Evolutionary conservation across 106 monocot genomes (phyloP).

Genomic region (Dendrobium nobile): DNA sequence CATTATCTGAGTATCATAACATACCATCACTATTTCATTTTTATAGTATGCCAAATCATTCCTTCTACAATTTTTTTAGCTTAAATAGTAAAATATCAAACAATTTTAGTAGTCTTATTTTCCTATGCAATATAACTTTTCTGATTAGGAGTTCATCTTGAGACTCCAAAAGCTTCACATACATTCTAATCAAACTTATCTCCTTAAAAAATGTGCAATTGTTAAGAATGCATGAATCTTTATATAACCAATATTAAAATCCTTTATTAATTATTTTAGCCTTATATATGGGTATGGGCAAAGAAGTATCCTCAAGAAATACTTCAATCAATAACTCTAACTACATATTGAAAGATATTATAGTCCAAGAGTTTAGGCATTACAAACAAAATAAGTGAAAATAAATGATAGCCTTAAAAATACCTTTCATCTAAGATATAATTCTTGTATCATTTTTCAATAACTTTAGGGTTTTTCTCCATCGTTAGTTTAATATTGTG

Average conservation of each 20-base stretch:
- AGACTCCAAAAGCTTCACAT: neutral
- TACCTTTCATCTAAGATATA: too few relatives aligned
- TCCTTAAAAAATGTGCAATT: neutral
- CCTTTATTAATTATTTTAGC: neutral
- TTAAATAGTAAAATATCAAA: constrained; percentile 1
- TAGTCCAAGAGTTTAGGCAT: too few relatives aligned
- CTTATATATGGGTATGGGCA: neutral
- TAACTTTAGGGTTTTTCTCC: too few relatives aligned
- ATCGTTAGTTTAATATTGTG: too few relatives aligned
- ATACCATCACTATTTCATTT: neutral
- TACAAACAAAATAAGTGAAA: too few relatives aligned
- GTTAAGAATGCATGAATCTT: constrained; percentile 6
- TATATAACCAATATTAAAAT: neutral
- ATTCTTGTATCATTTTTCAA: too few relatives aligned
- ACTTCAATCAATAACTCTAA: neutral
- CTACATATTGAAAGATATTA: neutral
- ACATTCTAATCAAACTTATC: too few relatives aligned
- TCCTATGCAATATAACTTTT: neutral
- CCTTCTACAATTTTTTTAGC: neutral
- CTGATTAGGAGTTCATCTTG: neutral
- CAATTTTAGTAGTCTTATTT: neutral
- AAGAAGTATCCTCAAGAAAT: neutral
- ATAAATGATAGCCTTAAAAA: too few relatives aligned
- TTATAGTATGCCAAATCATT: neutral
- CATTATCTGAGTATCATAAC: neutral